Evolutionary conservation across 306 rosid genomes (phyloP), one percentile per base, ranked within the genome.

Genomic region (Quercus mongolica): DNA sequence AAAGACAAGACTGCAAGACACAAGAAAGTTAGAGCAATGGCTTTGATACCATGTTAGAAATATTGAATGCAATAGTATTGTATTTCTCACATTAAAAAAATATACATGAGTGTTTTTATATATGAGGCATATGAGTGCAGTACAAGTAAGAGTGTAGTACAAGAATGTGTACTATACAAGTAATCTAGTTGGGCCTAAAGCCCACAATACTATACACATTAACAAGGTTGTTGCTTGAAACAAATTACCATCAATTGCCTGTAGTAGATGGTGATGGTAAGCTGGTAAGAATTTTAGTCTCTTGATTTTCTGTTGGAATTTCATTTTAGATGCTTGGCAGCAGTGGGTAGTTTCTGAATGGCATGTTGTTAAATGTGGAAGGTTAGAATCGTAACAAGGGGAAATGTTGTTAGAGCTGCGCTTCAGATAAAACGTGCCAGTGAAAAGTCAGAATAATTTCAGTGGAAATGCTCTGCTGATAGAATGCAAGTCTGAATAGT

Each of bases 301-400:
- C 63, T 14, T n/a, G 62, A 5, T 18, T 35, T 23, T 52, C 54
- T 30, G 6, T 38, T 12, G 4, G 9, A 70, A 54, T 38, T 64
- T 65, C 63, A 33, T 56, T 76, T 26, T 56, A 72, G 76, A 74
- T 76, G 25, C 78, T 76, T 70, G 51, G 69, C 71, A 21, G 46
- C 51, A 21, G 25, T 55, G 3, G 67, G 46, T 77, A 31, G 21
- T 30, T 20, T 77, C 83, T 88, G 49, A 33, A 56, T 64, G 69
- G 18, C 38, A 33, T 80, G 64, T 79, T 62, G 72, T 81, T 71
- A 19, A 55, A 58, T 82, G 38, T 76, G 21, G 74, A 71, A 94
- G 99, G 97, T 90, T 86, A 98, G 96, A 41, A 87, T 95, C 69
- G 85, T 92, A 52, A 86, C 99, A 15, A 84, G 98, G 83, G 98